Evolutionary conservation across 2,329 filamentous ascomycete species (phyloP).

Genomic region (Sclerotinia sclerotiorum): DNA sequence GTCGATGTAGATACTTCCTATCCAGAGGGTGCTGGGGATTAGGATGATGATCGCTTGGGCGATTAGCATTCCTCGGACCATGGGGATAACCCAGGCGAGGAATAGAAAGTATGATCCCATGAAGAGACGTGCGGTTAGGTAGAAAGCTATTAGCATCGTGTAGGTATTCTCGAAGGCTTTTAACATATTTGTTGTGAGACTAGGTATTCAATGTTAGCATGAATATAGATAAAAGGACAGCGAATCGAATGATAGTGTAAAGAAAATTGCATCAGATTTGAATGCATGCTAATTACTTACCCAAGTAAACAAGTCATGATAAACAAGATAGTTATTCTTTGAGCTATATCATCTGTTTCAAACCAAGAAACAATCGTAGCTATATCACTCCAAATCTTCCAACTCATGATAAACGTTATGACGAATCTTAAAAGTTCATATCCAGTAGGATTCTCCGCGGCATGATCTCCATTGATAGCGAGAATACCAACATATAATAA

Average conservation of each 20-base stretch:
- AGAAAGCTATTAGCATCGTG: slow-evolving; percentile 59
- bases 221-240: neutral
- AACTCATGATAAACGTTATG: slow-evolving; percentile 60
- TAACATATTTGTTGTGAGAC: slow-evolving; percentile 62
- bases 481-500: slow-evolving; percentile 59
- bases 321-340: slow-evolving; percentile 59
- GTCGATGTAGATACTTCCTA: slow-evolving; percentile 56
- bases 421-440: slow-evolving; percentile 57
- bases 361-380: slow-evolving; percentile 58
- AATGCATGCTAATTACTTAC: slow-evolving; percentile 37
- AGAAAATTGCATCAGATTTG: neutral
- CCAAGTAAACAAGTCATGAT: slow-evolving; percentile 61
- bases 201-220: slow-evolving; percentile 31
- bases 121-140: slow-evolving; percentile 57
- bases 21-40: slow-evolving; percentile 57
- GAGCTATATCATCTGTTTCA: slow-evolving; percentile 60
- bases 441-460: slow-evolving; percentile 56
- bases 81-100: slow-evolving; percentile 53
- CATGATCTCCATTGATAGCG: slow-evolving; percentile 61
- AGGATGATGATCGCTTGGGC: slow-evolving; percentile 47
- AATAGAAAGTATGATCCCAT: slow-evolving; percentile 50
- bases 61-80: slow-evolving; percentile 58
- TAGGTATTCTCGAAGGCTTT: slow-evolving; percentile 58
- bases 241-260: neutral
- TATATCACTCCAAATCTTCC: slow-evolving; percentile 63